Evolutionary conservation across 352 stramenopile genomes (phyloP), one percentile per base, ranked within the genome.

Genomic region (Pythium chondricola): DNA sequence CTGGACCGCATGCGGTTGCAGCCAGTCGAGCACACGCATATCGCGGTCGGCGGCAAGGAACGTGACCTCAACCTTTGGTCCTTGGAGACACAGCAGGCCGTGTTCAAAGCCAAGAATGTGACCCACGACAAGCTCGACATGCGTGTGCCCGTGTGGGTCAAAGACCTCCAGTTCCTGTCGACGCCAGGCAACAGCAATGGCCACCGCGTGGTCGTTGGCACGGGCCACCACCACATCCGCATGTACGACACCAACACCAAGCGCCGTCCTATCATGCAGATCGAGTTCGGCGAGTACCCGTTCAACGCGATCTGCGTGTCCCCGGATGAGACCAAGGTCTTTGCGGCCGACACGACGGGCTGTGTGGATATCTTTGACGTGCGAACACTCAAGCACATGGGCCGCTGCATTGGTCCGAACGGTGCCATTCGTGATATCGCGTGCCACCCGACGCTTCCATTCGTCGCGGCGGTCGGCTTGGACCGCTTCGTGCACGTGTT

Each of bases 401-500:
- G 84, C 16, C 73, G 86, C 22, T 97, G 85, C 48, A 93, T 88
- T 11, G 89, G 88, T 7, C 85, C 90, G 0, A 84, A 88, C 16
- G 93, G 93, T 9, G 95, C 86, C 3, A 89, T 98, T 31, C 83
- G 88, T 22, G 73, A 93, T 60, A 78, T 98, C 25, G 69, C 73
- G 14, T 83, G 81, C 49, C 92, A 98, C 61, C 83, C 87, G 25
- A 96, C 86, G 35, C 65, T 96, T 26, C 89, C 92, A 21, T 81
- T 92, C 47, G 56, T 98, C 26, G 85, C 87, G 7, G 83, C 83
- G 2, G 94, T 97, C 13, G 90, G 94, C 0, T 65, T 98, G 18
- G 94, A 98, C 74, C 84, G 94, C 29, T 97, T 97, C 67, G 73
- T 98, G 38, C 85, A 95, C 63, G 83, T 96, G 25, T 97, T 95